Percentiles rank a stretch among this genome's conserved stretches.
Evolutionary conservation across 2,329 filamentous ascomycete species (phyloP).

Genomic region (Hymenoscyphus fraxineus): DNA sequence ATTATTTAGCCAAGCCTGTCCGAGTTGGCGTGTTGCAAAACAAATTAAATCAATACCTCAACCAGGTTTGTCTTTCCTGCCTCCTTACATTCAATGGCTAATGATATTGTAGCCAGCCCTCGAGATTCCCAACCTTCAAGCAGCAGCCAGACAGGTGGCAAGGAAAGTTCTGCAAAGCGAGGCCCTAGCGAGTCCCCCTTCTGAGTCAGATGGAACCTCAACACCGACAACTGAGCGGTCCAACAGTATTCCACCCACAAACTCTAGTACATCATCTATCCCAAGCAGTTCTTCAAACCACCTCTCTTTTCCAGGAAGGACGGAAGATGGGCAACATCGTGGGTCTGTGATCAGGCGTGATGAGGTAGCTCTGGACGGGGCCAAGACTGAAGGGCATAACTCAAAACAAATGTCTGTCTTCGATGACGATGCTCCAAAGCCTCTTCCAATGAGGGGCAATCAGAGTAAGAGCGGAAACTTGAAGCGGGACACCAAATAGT

Average conservation of each 20-base stretch:
- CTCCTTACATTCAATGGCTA: neutral
- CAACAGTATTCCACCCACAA: neutral
- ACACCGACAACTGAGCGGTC: neutral
- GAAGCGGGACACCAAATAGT: neutral
- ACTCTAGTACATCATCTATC: neutral
- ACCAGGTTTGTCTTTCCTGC: constrained; percentile 25
- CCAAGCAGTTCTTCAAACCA: neutral
- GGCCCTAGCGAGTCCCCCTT: neutral
- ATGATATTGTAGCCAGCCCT: constrained; percentile 19
- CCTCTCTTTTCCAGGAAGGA: neutral
- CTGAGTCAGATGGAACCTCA: neutral
- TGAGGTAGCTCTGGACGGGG: neutral
- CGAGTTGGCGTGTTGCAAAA: constrained; percentile 79
- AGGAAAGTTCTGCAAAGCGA: constrained; percentile 22
- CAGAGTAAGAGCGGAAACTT: neutral
- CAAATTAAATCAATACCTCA: constrained; percentile 69
- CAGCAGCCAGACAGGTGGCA: constrained; percentile 26
- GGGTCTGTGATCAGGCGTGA: neutral
- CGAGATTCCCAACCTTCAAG: constrained; percentile 26
- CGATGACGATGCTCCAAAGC: neutral
- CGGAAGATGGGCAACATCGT: neutral
- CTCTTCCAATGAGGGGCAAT: neutral
- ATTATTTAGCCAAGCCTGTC: constrained; percentile 95
- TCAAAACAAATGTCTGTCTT: neutral
- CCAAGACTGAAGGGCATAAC: neutral